Percentiles rank a stretch among this genome's conserved stretches.
Conservation (phyloP, 108 stramenopile genomes). For the Aurantiochytrium sp. region DNA sequence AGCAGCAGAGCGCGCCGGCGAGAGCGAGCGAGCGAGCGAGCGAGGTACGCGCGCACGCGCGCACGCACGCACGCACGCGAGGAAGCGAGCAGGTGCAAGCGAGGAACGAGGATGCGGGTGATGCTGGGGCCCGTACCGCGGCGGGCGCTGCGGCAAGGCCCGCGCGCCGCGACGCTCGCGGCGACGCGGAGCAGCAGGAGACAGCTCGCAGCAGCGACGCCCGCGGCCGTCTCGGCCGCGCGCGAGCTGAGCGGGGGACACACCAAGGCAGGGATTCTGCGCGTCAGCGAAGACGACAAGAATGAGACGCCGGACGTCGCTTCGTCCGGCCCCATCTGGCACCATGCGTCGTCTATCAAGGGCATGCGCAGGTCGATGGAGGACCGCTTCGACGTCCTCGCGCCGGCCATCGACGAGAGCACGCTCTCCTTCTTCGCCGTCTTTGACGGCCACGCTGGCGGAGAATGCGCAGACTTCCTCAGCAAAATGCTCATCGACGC, state of each 20-base stretch:
- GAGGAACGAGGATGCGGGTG: no score
- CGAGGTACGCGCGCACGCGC: no score
- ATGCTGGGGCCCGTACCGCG: neutral
- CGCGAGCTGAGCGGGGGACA: neutral
- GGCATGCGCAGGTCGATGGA: neutral
- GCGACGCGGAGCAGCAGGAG: no score
- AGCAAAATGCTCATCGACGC: neutral
- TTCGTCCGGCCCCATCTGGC: neutral
- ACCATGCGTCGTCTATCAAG: neutral
- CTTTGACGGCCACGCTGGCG: neutral
- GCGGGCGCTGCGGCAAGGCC: neutral
- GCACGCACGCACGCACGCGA: no score
- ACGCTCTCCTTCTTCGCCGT: neutral
- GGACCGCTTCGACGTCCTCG: neutral
- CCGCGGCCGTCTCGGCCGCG: neutral
- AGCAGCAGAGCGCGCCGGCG: no score
- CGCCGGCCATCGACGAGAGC: neutral
- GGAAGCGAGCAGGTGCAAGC: no score
- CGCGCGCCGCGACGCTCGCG: no score
- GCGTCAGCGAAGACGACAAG: neutral
- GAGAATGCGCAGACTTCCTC: neutral
- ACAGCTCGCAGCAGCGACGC: neutral
- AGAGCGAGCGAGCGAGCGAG: no score
- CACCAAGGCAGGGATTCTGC: neutral
- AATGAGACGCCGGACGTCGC: neutral